phyloP scores from a whole-genome alignment of 306 rosid species.

The Fragaria nilgerrensis region DNA sequence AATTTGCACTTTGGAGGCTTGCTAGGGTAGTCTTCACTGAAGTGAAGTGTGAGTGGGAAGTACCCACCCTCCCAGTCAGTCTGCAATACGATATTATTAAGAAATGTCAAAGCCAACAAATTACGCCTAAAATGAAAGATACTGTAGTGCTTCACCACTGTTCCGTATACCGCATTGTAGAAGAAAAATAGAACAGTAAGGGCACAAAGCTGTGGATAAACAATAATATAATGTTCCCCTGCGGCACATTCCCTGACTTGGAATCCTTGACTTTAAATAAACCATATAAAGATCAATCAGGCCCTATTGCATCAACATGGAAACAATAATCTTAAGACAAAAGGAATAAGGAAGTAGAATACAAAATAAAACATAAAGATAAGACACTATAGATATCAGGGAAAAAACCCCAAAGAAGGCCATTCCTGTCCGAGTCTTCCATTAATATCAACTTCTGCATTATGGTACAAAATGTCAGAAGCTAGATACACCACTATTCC shows the following conservation, averaged over 20 bases:
- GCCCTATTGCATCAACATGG: neutral
- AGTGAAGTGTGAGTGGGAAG: conserved; percentile 84
- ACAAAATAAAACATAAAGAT: neutral
- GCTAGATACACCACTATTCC: conserved; percentile 5
- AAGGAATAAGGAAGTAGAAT: neutral
- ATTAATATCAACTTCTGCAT: conserved; percentile 18
- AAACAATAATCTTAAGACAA: neutral
- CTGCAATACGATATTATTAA: conserved; percentile 45
- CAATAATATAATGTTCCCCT: neutral
- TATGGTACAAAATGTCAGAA: conserved; percentile 6
- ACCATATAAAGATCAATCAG: neutral
- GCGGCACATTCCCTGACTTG: neutral
- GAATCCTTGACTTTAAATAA: neutral
- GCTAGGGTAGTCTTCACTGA: conserved; percentile 99
- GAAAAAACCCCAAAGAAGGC: conserved; percentile 14
- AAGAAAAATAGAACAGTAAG: neutral
- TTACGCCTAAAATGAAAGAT: neutral
- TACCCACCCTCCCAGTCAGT: conserved; percentile 99
- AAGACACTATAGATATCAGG: neutral
- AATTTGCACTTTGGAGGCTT: conserved; percentile 97
- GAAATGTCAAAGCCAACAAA: neutral
- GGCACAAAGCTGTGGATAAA: neutral
- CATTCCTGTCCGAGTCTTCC: conserved; percentile 12
- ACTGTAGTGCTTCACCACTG: neutral
- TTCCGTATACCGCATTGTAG: neutral